Conservation (phyloP, 306 rosid species). For the Macrotyloma uniflorum region DNA sequence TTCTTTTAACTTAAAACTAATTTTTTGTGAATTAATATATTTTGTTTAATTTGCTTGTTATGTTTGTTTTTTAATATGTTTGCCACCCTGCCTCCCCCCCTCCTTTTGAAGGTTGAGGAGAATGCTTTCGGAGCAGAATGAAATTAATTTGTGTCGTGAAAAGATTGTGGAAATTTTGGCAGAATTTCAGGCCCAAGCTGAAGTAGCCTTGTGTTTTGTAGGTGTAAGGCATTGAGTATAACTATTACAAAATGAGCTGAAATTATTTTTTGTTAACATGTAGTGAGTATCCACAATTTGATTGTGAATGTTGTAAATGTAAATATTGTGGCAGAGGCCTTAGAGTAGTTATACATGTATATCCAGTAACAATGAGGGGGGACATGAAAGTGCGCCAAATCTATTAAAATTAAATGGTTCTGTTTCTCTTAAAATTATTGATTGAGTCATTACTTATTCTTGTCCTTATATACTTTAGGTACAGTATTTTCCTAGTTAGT, state of each 20-base stretch:
- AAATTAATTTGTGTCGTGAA: constrained; percentile 64
- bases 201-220: constrained; percentile 90
- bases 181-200: constrained; percentile 95
- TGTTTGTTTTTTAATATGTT: constrained; percentile 11
- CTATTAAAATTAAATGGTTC: neutral
- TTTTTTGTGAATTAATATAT: neutral
- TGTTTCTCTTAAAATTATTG: neutral
- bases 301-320: constrained; percentile 20
- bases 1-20: neutral
- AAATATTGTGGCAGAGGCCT: constrained; percentile 18
- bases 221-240: constrained; percentile 72
- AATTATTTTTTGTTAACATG: constrained; percentile 12
- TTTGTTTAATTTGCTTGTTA: constrained; percentile 17
- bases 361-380: neutral
- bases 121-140: constrained; percentile 64
- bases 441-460: neutral
- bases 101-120: constrained; percentile 70
- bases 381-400: neutral
- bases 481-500: neutral
- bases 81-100: neutral
- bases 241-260: neutral
- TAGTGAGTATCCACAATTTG: constrained; percentile 21
- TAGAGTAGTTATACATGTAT: neutral
- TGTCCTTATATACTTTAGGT: neutral
- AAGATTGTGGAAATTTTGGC: constrained; percentile 70